Evolutionary conservation across 2,329 filamentous ascomycete genomes (phyloP).

Genomic region (Penicillium sp.): DNA sequence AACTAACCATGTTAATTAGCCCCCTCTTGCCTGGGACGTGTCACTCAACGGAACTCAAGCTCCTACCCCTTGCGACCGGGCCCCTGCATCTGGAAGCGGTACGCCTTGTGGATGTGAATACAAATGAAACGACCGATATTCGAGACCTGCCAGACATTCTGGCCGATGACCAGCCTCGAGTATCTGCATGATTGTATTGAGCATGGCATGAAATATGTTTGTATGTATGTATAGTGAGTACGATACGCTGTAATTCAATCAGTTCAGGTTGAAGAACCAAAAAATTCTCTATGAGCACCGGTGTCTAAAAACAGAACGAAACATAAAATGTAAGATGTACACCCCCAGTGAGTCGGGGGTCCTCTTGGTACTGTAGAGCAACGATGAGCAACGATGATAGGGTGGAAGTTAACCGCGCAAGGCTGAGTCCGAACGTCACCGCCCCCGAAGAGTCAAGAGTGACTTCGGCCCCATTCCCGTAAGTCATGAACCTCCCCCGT

Average conservation of each 20-base stretch:
- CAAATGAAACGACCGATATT: constrained; percentile 62
- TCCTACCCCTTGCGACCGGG: constrained; percentile 59
- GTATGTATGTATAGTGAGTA: not conserved
- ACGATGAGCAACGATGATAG: not conserved
- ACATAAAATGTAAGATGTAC: not conserved
- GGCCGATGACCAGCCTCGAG: constrained; percentile 40
- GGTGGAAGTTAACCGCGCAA: constrained; percentile 7
- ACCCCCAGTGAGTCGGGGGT: not conserved
- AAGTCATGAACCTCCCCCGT: constrained; percentile 17
- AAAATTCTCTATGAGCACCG: not conserved
- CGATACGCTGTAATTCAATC: not conserved
- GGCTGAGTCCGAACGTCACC: constrained; percentile 17
- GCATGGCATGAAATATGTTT: not conserved
- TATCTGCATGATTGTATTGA: constrained; percentile 8
- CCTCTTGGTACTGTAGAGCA: not conserved
- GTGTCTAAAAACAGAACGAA: not conserved
- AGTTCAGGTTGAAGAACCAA: not conserved
- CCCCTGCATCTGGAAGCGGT: constrained; percentile 60
- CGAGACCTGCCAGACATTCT: constrained; percentile 63
- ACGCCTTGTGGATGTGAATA: constrained; percentile 61
- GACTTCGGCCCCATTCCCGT: constrained; percentile 17
- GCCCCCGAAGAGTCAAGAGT: not conserved
- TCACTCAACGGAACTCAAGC: constrained; percentile 62
- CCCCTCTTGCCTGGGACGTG: constrained; percentile 62
- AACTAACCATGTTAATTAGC: constrained; percentile 39